Percentiles rank a stretch among this genome's conserved stretches.
Evolutionary conservation across 352 stramenopile species (phyloP).

Genomic region (Phytopythium sindhum): DNA sequence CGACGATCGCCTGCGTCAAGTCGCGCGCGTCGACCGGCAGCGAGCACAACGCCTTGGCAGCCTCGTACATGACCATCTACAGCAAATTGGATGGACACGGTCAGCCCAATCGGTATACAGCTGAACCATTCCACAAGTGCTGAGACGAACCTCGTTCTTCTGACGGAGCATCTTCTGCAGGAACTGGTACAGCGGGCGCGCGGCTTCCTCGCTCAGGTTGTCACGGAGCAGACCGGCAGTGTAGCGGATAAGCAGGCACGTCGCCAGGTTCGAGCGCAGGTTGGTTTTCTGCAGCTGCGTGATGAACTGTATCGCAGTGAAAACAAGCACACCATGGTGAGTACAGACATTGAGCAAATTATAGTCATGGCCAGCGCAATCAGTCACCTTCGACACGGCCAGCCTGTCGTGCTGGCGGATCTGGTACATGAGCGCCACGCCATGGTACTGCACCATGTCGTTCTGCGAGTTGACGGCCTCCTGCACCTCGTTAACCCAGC

Average conservation of each 20-base stretch:
- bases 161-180: slow-evolving; percentile 96
- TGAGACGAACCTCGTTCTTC: slow-evolving; percentile 82
- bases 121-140: neutral
- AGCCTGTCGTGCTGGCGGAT: slow-evolving; percentile 98
- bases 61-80: slow-evolving; percentile 99
- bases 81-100: neutral
- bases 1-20: slow-evolving; percentile 95
- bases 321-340: neutral
- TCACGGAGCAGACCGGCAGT: slow-evolving; percentile 90
- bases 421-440: slow-evolving; percentile 97
- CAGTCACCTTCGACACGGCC: slow-evolving; percentile 92
- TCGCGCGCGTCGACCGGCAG: slow-evolving; percentile 96
- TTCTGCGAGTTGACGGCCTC: slow-evolving; percentile 94
- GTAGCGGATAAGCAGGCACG: slow-evolving; percentile 98
- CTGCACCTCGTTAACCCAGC: slow-evolving; percentile 98
- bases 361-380: neutral
- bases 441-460: slow-evolving; percentile 99
- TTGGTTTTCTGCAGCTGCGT: slow-evolving; percentile 92
- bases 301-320: slow-evolving; percentile 41
- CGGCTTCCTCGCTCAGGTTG: slow-evolving; percentile 79
- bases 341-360: neutral
- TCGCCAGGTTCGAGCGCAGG: slow-evolving; percentile 92
- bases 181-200: slow-evolving; percentile 83
- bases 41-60: slow-evolving; percentile 94
- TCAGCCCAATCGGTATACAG: neutral